Percentiles rank a stretch among this genome's conserved stretches.
phyloP scores from a whole-genome alignment of 768 basidiomycete genomes.

The Pleurotus giganteus region DNA sequence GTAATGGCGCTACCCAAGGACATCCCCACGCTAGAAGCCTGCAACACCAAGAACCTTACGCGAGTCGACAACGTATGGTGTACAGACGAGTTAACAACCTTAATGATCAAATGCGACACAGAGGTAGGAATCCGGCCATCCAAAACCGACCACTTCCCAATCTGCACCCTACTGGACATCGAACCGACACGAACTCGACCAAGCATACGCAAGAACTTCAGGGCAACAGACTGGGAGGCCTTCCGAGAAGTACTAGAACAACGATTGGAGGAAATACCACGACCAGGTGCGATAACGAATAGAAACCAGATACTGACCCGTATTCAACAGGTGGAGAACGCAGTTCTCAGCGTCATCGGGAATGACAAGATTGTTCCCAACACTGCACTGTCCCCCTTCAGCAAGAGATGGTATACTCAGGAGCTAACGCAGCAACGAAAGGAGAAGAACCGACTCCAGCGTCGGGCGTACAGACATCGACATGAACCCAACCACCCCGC shows the following conservation, averaged over 20 bases:
- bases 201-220: constrained; percentile 17
- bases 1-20: constrained; percentile 25
- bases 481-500: neutral
- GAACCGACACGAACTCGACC: neutral
- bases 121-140: constrained; percentile 11
- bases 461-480: neutral
- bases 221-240: constrained; percentile 18
- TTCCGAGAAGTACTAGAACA: constrained; percentile 14
- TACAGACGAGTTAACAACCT: constrained; percentile 9
- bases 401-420: constrained; percentile 20
- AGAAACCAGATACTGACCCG: neutral
- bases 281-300: neutral
- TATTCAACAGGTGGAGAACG: neutral
- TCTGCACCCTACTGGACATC: constrained; percentile 22
- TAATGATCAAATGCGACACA: constrained; percentile 22
- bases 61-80: constrained; percentile 35
- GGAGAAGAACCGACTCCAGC: neutral
- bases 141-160: constrained; percentile 31
- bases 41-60: constrained; percentile 25
- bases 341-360: constrained; percentile 12
- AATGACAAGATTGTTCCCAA: constrained; percentile 3
- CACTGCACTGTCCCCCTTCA: constrained; percentile 13
- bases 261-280: neutral
- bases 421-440: constrained; percentile 11
- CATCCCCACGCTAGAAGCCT: constrained; percentile 21